Evolutionary conservation across 257 asterid species (phyloP), one percentile per base, ranked within the genome.

Genomic region (Anisodus tanguticus): DNA sequence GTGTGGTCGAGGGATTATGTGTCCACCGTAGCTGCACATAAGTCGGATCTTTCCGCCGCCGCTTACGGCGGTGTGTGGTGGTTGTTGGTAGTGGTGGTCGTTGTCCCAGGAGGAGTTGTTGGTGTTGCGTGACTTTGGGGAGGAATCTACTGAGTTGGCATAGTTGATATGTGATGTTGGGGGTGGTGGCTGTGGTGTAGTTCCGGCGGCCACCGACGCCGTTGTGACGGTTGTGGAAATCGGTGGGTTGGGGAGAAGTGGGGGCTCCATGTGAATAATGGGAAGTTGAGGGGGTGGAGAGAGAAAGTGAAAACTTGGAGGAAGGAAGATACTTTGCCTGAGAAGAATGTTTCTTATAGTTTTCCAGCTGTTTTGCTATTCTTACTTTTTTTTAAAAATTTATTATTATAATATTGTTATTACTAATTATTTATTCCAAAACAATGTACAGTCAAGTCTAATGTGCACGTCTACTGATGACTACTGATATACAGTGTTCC

Each of bases 1-100:
- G 88, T 93, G 98, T 8, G 99, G 99, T 17, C 99, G 97, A 63
- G 99, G 99, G 82, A 96, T 88, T 84, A 96, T 96, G 88, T 94
- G 98, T 4, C 99, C 99, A 54, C 96, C 97, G 69, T 93, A 95
- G 89, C 99, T 95, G 90, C 98, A 94, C 98, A 96, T 94, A n/a
- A 96, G 91, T 9, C 98, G 99, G 87, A 96, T 92, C 83, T 93
- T 93, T 16, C 51, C 8, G 51, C 16, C 83, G 49, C 17, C 77
- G 13, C 17, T 9, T 1, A 15, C 16, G 8, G 39, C 85, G 79
- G 91, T 11, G 84, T 13, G 76, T 88, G 1, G 86, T 83, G 53
- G 86, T 90, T 31, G 58, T 90, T 79, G 78, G 87, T 71, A 57
- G n/a, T 49, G 88, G 19, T 74, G 88, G 63, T 88, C 90, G 16